Evolutionary conservation across 2,329 filamentous ascomycete genomes (phyloP), one percentile per base, ranked within the genome.

Genomic region (Ophiostoma pallidulum): DNA sequence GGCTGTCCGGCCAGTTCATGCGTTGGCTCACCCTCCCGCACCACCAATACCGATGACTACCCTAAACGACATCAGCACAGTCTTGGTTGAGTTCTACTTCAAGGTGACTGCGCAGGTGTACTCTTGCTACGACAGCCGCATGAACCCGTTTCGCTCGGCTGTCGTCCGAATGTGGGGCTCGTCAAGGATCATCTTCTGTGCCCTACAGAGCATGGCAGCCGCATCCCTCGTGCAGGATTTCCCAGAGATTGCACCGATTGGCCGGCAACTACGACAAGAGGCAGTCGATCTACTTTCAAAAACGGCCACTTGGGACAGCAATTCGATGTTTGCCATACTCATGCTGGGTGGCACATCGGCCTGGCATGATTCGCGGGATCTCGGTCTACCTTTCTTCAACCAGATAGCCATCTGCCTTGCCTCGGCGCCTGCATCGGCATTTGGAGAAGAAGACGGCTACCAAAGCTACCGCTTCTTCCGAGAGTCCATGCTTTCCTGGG

Each of bases 1-100:
- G 16, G 18, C 33, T 4, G 28, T 41, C 36, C 37, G 37, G 12
- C 10, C 29, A 13, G n/a, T 41, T 12, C 47, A 13, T 13, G 16
- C 14, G 10, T 32, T n/a, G 16, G 26, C 26, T 10, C 38, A 28
- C 38, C 43, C 18, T n/a, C 16, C 8, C 31, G 41, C 28, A 20
- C 41, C 51, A 1, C 36, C 46, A 12, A 44, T 42, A 18, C 28
- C 47, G 66, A 65, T 13, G 59, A 70, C n/a, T 63, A 64, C 59
- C 31, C 54, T 72, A 48, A 65, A 65, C 38, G 72, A 75, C 40
- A 61, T 69, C 8, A 69, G 70, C 22, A 73, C 69, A 46, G 66
- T 72, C 18, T 61, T 78, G 19, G 70, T 78, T n/a, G 72, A 76
- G 45, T 74, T 78, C 51, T 78, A 78, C 53, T 78, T 78, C 62